A percentile compares a stretch with the other conserved stretches of the same genome.
Evolutionary conservation across 2,329 filamentous ascomycete genomes (phyloP).

Genomic region (Fusarium concolor): DNA sequence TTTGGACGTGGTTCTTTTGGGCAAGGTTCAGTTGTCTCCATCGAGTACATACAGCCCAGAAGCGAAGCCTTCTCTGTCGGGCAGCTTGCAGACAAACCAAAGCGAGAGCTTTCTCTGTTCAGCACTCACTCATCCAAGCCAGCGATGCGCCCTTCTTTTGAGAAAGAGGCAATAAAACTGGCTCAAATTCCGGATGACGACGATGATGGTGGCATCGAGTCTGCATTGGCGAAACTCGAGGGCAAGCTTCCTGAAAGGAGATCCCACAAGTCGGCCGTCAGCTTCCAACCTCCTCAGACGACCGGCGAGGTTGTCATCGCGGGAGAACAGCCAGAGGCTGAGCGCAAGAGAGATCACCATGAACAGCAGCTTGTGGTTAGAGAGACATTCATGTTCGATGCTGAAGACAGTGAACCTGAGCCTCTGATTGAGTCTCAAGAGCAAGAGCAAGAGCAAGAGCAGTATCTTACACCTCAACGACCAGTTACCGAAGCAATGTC

Average conservation of each 20-base stretch:
- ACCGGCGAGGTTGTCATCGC: conserved; percentile 38
- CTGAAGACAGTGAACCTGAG: conserved; percentile 39
- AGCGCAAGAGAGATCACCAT: conserved; percentile 61
- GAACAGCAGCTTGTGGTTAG: conserved; percentile 59
- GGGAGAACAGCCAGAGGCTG: conserved; percentile 42
- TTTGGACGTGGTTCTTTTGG: conserved; percentile 44
- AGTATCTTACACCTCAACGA: conserved; percentile 42
- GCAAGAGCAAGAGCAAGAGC: background rate
- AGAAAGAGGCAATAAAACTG: conserved; percentile 87
- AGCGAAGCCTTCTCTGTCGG: conserved; percentile 68
- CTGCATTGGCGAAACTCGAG: conserved; percentile 91
- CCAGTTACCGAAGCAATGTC: conserved; percentile 56
- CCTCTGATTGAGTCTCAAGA: conserved; percentile 29
- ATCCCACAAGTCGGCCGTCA: conserved; percentile 52
- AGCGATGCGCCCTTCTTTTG: conserved; percentile 80
- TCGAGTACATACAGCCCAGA: conserved; percentile 46
- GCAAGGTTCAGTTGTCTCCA: conserved; percentile 24
- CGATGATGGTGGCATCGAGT: conserved; percentile 83
- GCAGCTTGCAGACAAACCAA: conserved; percentile 64
- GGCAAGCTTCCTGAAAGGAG: conserved; percentile 77
- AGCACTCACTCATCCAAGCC: conserved; percentile 73
- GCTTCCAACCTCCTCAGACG: conserved; percentile 43
- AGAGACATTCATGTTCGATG: conserved; percentile 51
- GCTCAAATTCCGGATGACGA: conserved; percentile 92
- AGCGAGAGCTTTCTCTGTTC: conserved; percentile 64